Base-by-base conservation (phyloP, 495 filamentous ascomycete genomes). In the Geoglossum glabrum region DNA sequence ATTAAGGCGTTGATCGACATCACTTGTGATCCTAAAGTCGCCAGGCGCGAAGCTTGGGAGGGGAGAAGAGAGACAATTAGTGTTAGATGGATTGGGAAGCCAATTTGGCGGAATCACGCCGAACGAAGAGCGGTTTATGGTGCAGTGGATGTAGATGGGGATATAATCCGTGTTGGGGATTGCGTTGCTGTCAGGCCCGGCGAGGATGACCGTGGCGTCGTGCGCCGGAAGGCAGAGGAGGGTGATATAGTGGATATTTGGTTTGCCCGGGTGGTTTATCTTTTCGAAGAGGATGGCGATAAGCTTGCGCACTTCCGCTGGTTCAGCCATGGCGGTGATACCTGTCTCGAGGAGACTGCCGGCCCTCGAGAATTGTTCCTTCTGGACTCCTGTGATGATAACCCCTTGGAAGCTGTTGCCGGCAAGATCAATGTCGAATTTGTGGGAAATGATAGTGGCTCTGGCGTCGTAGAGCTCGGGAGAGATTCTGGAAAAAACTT, bases 301-400 rank as follows among this genome's bases (percentile, higher is more conserved):
- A 52, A 15, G 23, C 28, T 52, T 30, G 49, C 49, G 30, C 49
- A 52, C 19, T 52, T 52, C 15, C 49, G 49, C 2, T 52, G 49
- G 49, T 52, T 52, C 49, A 52, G 49, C 17, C 49, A 52, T 30
- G 49, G 49, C 1, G 49, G 49, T 5, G 49, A 52, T 30, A 52
- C 49, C 17, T 52, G 49, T 28, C 49, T 52, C 9, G 49, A 52
- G 15, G 49, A 52, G 17, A 52, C 49, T 21, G 49, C 49, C 7
- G 28, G 49, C 25, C 49, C 49, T 17, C 28, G 49, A 52, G 49
- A 52, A 17, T 21, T 52, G 49, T 52, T 52, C 10, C 49, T 52
- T 52, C 30, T 52, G 30, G 49, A 52, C 19, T 52, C 49, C 25
- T 52, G 49, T 26, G 49, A 52, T 52, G 49, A 52, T 26, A 52